phyloP scores from a whole-genome alignment of 768 basidiomycete species.

The Auricularia auricula-judae region DNA sequence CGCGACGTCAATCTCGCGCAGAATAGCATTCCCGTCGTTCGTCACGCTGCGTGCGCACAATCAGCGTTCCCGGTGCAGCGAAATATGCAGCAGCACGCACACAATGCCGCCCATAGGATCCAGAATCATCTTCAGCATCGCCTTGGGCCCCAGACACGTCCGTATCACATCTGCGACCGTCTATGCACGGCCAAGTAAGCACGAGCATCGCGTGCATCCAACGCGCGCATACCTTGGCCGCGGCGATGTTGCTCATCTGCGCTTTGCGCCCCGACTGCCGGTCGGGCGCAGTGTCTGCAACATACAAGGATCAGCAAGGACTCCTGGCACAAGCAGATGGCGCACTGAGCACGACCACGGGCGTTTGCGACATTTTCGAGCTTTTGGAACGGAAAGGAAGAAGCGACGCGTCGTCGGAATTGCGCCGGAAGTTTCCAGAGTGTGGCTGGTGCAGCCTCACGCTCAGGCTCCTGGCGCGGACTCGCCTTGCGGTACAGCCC shows the following conservation, averaged over 20 bases:
- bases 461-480: no score
- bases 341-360: conserved; percentile 78
- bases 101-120: conserved; percentile 99
- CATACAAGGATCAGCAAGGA: neutral
- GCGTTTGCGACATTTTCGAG: conserved; percentile 39
- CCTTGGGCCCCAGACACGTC: conserved; percentile 93
- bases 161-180: conserved; percentile 97
- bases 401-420: no score
- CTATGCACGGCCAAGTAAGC: conserved; percentile 25
- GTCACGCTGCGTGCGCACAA: conserved; percentile 50
- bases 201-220: neutral
- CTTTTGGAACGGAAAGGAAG: no score
- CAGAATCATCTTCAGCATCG: conserved; percentile 99
- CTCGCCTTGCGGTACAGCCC: no score
- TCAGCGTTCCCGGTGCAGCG: neutral
- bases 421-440: no score
- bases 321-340: neutral
- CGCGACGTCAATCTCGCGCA: conserved; percentile 96
- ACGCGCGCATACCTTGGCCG: conserved; percentile 64
- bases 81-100: conserved; percentile 29
- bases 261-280: conserved; percentile 91
- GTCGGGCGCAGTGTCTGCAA: conserved; percentile 81
- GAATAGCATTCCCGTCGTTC: conserved; percentile 97
- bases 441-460: no score
- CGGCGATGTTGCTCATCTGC: conserved; percentile 92